Percentiles rank a stretch among this genome's conserved stretches.
phyloP scores from a whole-genome alignment of 805 yeast genomes.

The Hanseniaspora nectarophila region DNA sequence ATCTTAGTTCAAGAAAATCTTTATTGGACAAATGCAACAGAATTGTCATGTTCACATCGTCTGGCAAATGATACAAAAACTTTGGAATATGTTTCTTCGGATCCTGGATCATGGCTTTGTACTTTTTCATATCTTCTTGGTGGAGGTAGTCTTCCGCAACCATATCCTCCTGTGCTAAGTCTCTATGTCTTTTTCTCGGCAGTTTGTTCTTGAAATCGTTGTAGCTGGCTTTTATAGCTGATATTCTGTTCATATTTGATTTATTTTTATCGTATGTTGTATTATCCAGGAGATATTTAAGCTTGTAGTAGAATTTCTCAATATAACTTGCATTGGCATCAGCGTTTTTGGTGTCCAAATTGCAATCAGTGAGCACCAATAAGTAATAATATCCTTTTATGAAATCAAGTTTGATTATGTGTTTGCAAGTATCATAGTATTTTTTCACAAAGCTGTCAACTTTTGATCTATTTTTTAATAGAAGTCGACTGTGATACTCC shows the following conservation, averaged over 20 bases:
- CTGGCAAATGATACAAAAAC: conserved; percentile 1
- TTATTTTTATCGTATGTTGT: background rate
- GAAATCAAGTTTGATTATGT: conserved; percentile 2
- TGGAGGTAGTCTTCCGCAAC: background rate
- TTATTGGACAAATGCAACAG: background rate
- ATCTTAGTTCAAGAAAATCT: conserved; percentile 1
- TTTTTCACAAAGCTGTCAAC: background rate
- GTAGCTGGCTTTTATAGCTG: background rate
- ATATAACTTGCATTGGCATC: background rate
- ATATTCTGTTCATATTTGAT: background rate
- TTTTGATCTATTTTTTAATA: background rate
- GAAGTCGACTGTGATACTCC: background rate
- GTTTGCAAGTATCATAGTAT: conserved; percentile 1
- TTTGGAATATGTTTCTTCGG: background rate
- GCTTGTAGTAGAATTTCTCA: conserved; percentile 2
- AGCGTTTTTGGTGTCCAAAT: background rate
- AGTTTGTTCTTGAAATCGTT: background rate
- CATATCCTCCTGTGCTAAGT: conserved; percentile 2
- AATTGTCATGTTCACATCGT: conserved; percentile 1
- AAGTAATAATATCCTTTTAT: conserved; percentile 7
- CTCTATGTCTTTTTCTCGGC: background rate
- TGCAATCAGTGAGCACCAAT: background rate
- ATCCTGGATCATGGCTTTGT: background rate
- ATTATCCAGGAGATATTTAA: background rate
- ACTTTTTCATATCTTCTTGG: background rate